Evolutionary conservation across 2,329 filamentous ascomycete genomes (phyloP), one percentile per base, ranked within the genome.

Genomic region (Fusarium continuum): DNA sequence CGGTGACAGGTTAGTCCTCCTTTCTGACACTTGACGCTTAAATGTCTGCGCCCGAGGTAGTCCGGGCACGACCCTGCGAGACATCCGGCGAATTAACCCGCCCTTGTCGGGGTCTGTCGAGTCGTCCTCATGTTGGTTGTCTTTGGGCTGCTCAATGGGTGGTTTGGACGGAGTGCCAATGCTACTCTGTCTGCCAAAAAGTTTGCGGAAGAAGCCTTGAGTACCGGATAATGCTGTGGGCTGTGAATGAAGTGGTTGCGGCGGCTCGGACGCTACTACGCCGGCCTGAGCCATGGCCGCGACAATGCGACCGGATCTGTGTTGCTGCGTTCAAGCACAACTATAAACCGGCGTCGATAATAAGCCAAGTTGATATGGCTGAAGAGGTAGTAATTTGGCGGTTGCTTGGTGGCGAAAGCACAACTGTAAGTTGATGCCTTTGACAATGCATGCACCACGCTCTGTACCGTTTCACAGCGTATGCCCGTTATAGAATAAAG

Each of bases 11-110:
- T 88, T 89, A 68, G 91, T 87, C 67, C 92, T 85, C 62, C 86
- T 84, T 76, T 97, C 93, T 23, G 92, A 94, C 73, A 91, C 85
- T 75, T 94, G 92, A 69, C 93, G 86, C 76, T 88, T 90, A 77
- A 96, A 93, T 0, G 92, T 96, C 69, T 89, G 86, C 5, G 88
- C 82, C 43, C 92, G 86, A 32, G 92, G 91, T 31, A 97, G 79
- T 14, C 90, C 89, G 16, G 92, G 90, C 14, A 93, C 87, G n/a
- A 92, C 91, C 70, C 83, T 87, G 66, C 86, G 77, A 25, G 80
- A 79, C 57, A 77, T 74, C 58, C 80, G 80, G 49, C 78, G 78
- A 28, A 78, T 75, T 40, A 79, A 55, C 36, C 75, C 76, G 19
- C 74, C 70, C 55, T 70, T 75, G 47, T 68, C 58, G 25, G 64